Evolutionary conservation across 75 land plant genomes (phyloP).

Genomic region (Pinus albicaulis): DNA sequence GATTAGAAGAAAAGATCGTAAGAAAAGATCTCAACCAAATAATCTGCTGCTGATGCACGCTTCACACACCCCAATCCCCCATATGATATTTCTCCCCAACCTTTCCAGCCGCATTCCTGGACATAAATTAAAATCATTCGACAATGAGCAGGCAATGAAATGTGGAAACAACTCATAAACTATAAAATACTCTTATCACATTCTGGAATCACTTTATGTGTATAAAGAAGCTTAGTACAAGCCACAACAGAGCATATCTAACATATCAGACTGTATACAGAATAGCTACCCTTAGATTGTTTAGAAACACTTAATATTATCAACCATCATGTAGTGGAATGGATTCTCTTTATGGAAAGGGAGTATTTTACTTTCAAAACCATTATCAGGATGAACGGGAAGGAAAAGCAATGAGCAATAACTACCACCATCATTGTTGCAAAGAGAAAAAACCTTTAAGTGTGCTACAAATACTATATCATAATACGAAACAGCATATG

Average conservation of each 20-base stretch:
- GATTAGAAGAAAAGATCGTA: neutral
- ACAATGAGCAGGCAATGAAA: neutral
- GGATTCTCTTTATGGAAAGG: neutral
- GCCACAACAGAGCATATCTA: neutral
- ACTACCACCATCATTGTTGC: neutral
- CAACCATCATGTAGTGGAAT: neutral
- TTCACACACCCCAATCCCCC: constrained; percentile 70
- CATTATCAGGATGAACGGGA: neutral
- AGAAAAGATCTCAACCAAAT: constrained; percentile 43
- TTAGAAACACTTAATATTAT: neutral
- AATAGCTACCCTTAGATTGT: neutral
- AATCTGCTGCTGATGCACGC: constrained; percentile 84
- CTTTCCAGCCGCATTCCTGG: constrained; percentile 97
- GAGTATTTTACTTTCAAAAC: neutral
- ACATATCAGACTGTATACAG: neutral
- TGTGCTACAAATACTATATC: neutral
- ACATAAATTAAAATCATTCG: neutral
- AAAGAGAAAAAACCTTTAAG: too few relatives aligned
- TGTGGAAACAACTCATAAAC: neutral
- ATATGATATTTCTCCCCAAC: constrained; percentile 98
- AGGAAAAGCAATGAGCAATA: neutral
- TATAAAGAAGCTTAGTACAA: neutral
- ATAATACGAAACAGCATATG: neutral
- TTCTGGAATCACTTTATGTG: neutral
- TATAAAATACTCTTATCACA: neutral